Conservation (phyloP, 2,329 filamentous ascomycete genomes). For the Calonectria pteridis region DNA sequence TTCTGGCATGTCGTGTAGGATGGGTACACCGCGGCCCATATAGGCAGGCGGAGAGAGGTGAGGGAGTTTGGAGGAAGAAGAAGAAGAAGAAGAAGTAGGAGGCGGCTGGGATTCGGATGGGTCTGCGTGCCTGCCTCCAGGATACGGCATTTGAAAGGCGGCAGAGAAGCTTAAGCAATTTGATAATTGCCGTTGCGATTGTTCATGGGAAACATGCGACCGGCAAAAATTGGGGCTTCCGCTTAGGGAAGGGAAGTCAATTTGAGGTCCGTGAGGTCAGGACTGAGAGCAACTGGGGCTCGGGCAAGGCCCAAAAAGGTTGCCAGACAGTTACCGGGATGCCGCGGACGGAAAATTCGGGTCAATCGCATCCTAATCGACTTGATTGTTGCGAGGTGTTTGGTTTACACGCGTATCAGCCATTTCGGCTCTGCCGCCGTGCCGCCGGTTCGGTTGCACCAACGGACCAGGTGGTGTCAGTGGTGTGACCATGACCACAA, state of each 20-base stretch:
- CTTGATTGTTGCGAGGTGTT: not conserved
- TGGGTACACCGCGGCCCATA: not conserved
- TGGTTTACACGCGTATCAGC: not conserved
- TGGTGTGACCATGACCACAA: conserved; percentile 8
- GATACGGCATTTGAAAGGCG: not conserved
- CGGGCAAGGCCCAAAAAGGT: not conserved
- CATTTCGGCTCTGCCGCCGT: not conserved
- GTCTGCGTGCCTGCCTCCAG: conserved; percentile 6
- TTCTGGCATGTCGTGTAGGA: not conserved
- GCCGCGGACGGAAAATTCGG: not conserved
- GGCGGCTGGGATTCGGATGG: not conserved
- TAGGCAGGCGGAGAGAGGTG: not conserved
- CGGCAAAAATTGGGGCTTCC: conserved; percentile 15
- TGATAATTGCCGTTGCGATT: not conserved
- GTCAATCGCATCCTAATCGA: not conserved
- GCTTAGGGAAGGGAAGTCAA: not conserved
- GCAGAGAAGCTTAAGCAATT: not conserved
- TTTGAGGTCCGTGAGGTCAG: not conserved
- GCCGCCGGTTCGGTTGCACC: not conserved
- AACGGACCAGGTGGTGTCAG: not conserved
- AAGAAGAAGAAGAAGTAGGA: not conserved
- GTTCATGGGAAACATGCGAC: not conserved
- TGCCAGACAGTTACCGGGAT: not conserved
- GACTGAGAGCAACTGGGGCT: not conserved
- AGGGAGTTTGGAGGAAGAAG: not conserved